phyloP scores from a whole-genome alignment of 192 early-diverging fungal genomes.

The Powellomyces hirtus region DNA sequence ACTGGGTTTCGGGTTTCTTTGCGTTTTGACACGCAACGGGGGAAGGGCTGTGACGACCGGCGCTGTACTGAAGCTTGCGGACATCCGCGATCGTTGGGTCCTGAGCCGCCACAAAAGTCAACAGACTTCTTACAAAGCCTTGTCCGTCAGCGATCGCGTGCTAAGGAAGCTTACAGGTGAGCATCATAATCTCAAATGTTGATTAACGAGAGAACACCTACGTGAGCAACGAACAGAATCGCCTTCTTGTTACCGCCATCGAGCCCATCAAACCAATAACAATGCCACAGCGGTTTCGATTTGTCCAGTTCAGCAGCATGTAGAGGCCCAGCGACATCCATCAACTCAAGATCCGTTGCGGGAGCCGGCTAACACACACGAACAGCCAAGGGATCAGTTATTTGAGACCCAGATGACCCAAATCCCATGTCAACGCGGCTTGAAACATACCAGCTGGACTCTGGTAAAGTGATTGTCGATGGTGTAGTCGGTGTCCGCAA shows the following conservation, averaged over 20 bases:
- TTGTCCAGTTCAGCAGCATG: constrained; percentile 3
- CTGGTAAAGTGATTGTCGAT: constrained; percentile 31
- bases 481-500: neutral
- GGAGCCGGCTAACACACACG: too few species aligned
- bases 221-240: constrained; percentile 11
- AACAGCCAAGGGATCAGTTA: too few species aligned
- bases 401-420: too few species aligned
- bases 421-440: too few species aligned
- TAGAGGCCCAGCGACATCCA: neutral
- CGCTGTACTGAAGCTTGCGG: constrained; percentile 12
- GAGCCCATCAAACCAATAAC: constrained; percentile 18
- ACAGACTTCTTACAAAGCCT: constrained; percentile 33
- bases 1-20: neutral
- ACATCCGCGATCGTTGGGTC: constrained; percentile 18
- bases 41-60: constrained; percentile 15
- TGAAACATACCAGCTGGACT: too few species aligned
- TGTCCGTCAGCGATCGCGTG: constrained; percentile 40
- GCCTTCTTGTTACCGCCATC: neutral
- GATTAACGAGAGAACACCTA: too few species aligned
- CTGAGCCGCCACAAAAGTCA: constrained; percentile 17
- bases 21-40: neutral
- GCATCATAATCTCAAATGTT: constrained; percentile 12
- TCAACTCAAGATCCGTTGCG: neutral
- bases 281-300: constrained; percentile 25
- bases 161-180: constrained; percentile 10